Evolutionary conservation across 179 eudicot genomes (phyloP), one percentile per base, ranked within the genome.

Genomic region (Carnegiea gigantea): DNA sequence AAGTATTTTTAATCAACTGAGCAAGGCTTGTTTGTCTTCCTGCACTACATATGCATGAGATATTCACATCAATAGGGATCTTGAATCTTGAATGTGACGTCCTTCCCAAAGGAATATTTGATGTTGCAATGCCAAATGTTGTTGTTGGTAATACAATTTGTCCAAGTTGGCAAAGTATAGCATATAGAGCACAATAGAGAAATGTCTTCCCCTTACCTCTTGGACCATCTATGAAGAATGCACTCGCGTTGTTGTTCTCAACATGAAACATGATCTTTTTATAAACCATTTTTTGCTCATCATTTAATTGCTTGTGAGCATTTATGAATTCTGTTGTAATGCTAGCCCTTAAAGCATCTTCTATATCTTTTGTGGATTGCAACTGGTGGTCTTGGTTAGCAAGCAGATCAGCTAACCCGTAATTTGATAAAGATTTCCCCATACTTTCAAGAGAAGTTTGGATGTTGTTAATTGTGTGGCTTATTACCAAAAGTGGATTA

Each of bases 41-140:
- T 70, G 49, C 46, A 67, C 17, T 21, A 28, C 30, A 67, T 62
- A 68, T n/a, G 81, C 23, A 7, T 28, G 30, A 28, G 48, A 12
- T 2, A 12, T 48, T 20, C 9, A 9, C 26, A 6, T 57, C 77
- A 17, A 57, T 43, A 7, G 81, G 84, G 10, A 84, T 72, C 54
- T 84, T 84, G 71, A 84, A 81, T 18, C 84, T 38, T 10, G 86
- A 84, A 28, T 81, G 86, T 20, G 84, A 20, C 1, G 81, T 84
- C 1, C 81, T 67, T 3, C 75, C 64, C 1, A 44, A 68, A 14
- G 76, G 81, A 3, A 79, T 46, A 33, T 79, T 79, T 6, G 84
- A 81, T 8, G 87, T 79, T n/a, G 84, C 82, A n/a, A 84, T 65
- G 18, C 84, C 84, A 21, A 76, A 84, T 0, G 82, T 72, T 14